These are phyloP conservation scores for Byssoonygena ceratinophila DNA, from an alignment of 2,329 filamentous ascomycete species.

Conservation along the genomic window DNA sequence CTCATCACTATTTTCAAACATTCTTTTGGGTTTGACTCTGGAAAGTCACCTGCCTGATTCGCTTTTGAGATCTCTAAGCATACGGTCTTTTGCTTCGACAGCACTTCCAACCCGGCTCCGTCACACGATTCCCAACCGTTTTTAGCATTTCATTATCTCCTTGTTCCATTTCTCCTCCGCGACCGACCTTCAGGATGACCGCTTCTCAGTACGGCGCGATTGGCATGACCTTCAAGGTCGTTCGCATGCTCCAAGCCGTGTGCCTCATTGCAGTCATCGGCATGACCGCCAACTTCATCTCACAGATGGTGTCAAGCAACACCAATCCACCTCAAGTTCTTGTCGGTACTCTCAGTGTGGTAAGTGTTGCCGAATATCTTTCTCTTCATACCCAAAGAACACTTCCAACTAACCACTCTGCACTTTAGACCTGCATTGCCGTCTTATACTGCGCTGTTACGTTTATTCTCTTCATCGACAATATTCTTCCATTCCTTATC, in stretches of 20 bases:
- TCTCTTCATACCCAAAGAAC: background rate
- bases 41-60: background rate
- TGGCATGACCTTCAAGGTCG: conserved; percentile 65
- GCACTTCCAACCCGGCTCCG: background rate
- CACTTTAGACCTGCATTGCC: conserved; percentile 58
- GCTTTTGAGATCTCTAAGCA: background rate
- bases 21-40: no score
- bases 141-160: background rate
- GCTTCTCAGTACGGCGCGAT: conserved; percentile 57
- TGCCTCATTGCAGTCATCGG: conserved; percentile 68
- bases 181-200: conserved; percentile 35
- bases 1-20: no score
- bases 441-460: conserved; percentile 69
- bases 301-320: conserved; percentile 57
- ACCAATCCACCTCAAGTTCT: conserved; percentile 60
- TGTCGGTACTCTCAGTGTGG: conserved; percentile 67
- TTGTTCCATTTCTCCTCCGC: background rate
- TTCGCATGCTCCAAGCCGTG: conserved; percentile 59
- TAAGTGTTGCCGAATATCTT: conserved; percentile 45
- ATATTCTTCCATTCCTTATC: conserved; percentile 63
- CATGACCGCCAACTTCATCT: conserved; percentile 71
- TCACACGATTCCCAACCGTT: background rate
- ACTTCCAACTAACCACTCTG: background rate
- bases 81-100: background rate
- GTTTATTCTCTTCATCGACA: conserved; percentile 70